A percentile compares a stretch with the other conserved stretches of the same genome.
Evolutionary conservation across 805 yeast genomes (phyloP).

Genomic region (Helenozyma rhizophorensis): DNA sequence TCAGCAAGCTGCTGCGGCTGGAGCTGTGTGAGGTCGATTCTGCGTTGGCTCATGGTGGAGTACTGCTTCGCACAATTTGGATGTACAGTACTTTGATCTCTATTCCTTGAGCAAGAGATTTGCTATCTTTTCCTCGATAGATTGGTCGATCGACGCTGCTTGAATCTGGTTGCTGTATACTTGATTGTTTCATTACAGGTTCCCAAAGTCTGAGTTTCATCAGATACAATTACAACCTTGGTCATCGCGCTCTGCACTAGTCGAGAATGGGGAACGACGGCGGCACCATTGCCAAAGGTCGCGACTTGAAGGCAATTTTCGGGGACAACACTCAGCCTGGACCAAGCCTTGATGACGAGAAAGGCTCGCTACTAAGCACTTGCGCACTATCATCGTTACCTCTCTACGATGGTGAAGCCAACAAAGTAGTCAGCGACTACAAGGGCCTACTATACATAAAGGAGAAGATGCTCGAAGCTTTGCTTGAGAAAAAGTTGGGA

Average conservation of each 20-base stretch:
- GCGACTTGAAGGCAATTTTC: conserved; percentile 40
- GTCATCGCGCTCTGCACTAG: too few relatives aligned
- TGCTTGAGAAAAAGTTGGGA: conserved; percentile 35
- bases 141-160: too few relatives aligned
- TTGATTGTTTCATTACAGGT: too few relatives aligned
- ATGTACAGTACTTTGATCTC: too few relatives aligned
- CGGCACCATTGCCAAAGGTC: conserved; percentile 62
- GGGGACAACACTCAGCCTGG: conserved; percentile 10
- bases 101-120: too few relatives aligned
- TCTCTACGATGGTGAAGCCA: conserved; percentile 26
- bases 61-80: too few relatives aligned
- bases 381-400: conserved; percentile 46
- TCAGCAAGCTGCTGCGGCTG: conserved; percentile 82
- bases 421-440: conserved; percentile 64
- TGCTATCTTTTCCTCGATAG: too few relatives aligned
- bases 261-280: conserved; percentile 64
- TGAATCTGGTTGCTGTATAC: too few relatives aligned
- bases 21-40: conserved; percentile 61
- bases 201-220: too few relatives aligned
- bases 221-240: too few relatives aligned
- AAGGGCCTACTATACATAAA: conserved; percentile 64
- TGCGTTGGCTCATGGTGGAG: conserved; percentile 17
- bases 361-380: conserved; percentile 32
- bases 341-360: conserved; percentile 15
- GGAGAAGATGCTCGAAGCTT: conserved; percentile 53